Evolutionary conservation across 2,329 filamentous ascomycete genomes (phyloP), one percentile per base, ranked within the genome.

Genomic region (Colletotrichum incanum): DNA sequence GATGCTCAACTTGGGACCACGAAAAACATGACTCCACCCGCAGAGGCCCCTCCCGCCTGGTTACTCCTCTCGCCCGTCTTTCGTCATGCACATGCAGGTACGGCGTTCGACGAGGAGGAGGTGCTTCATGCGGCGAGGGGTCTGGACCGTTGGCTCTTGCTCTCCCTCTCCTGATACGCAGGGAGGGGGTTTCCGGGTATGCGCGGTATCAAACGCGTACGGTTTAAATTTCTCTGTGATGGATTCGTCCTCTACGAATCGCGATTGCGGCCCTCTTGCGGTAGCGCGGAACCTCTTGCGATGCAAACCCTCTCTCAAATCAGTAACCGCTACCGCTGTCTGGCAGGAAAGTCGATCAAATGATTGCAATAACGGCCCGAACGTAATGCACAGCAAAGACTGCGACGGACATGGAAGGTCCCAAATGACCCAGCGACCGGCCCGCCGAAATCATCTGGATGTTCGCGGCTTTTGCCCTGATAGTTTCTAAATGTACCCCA

Each of bases 11-110:
- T 69, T 72, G 43, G 65, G 65, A 72, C 39, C 58, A 72, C n/a
- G 31, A 23, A 49, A 34, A 41, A 65, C 65, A 64, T 64, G 69
- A 69, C 65, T 69, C 65, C 52, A 47, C 59, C 20, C 18, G 28
- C 28, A 47, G 28, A 31, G 23, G 20, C 28, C 39, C 50, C 43
- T n/a, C 43, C 5, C 14, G 5, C 37, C 4, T 11, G 1, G 26
- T 54, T 34, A 2, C 7, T 8, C 37, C 56, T 18, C 16, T 45
- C 37, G 54, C 34, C 49, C 58, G 58, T 26, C 49, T 47, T 52
- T 43, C 37, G 37, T 69, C 69, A 72, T 72, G 69, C 69, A 59
- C 59, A 69, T 69, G 60, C 65, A 69, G 69, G 54, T 59, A 54
- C 65, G 59, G 54, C 65, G 65, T 63, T 72, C 52, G 59, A 72